Base-by-base conservation (phyloP, 306 rosid genomes). In the Ziziphus jujuba region DNA sequence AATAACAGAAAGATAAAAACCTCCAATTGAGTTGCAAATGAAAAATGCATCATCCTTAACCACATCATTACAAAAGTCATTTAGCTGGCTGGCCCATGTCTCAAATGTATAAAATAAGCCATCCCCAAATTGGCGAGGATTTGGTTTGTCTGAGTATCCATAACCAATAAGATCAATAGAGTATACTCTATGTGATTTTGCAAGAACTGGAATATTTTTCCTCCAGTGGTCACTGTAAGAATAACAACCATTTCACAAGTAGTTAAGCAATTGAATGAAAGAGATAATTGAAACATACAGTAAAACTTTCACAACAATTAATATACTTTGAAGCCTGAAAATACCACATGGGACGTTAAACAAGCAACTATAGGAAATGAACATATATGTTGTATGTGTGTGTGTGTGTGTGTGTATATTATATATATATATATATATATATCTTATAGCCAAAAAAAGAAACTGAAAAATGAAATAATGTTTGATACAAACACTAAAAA, bases 71-170 rank as follows among this genome's bases (percentile, higher is more conserved):
- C 95, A 87, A 70, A 90, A 92, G 13, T 92, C 91, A 75, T 89
- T 92, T 59, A 87, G 60, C 70, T 89, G 98, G 73, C 85, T n/a
- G 19, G 93, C 98, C 97, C 98, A 92, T 15, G 96, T 92, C 75
- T 92, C 97, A 66, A 89, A 89, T 47, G 96, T 79, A 80, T 92
- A 92, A 81, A 87, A 90, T 59, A 79, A 58, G 62, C 64, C 70
- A 22, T 79, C 89, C 58, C 83, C 80, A 24, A 89, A 75, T 74
- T 72, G 77, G 31, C 85, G 86, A 75, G 97, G 98, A 66, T 86
- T 84, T 63, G 98, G 98, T 71, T 90, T 92, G 81, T 89, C 97
- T 0, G 98, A 92, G 78, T 87, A 92, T 80, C 98, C 98, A 75
- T 92, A 92, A 67, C 98, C 98, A 76, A 92, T 84, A 61, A 92